These are phyloP conservation scores for Cucurbitaria berberidis DNA, from an alignment of 2,329 filamentous ascomycete genomes.

Conservation along the genomic window DNA sequence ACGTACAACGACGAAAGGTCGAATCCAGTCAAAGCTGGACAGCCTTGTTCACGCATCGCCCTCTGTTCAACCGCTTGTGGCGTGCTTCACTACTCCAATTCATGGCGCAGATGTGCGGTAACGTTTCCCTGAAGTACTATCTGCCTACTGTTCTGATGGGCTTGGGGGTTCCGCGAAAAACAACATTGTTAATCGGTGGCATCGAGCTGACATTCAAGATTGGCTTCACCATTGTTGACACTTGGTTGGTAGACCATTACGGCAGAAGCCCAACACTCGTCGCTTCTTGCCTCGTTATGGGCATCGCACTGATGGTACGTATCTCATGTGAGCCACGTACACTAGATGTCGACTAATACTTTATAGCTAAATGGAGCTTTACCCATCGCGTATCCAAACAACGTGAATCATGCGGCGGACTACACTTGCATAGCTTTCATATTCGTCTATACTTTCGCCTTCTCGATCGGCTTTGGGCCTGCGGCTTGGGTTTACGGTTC, in stretches of 20 bases:
- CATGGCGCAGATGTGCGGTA: constrained; percentile 66
- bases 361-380: constrained; percentile 62
- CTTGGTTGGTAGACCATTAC: constrained; percentile 62
- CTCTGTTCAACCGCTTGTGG: constrained; percentile 62
- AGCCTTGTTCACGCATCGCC: constrained; percentile 57
- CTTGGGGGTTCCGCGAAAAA: constrained; percentile 57
- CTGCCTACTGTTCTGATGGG: constrained; percentile 61
- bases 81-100: constrained; percentile 64
- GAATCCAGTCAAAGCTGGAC: constrained; percentile 51
- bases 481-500: constrained; percentile 66
- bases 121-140: constrained; percentile 67
- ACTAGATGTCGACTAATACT: background rate
- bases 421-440: constrained; percentile 62
- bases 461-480: constrained; percentile 64
- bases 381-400: constrained; percentile 59
- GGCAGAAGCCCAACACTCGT: constrained; percentile 59
- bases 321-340: too few relatives aligned
- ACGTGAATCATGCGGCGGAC: constrained; percentile 57
- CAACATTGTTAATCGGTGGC: constrained; percentile 61
- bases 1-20: constrained; percentile 50
- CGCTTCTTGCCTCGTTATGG: constrained; percentile 60
- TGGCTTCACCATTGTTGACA: constrained; percentile 62
- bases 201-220: constrained; percentile 66
- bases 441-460: constrained; percentile 65
- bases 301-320: constrained; percentile 59